Base-by-base conservation (phyloP, 345 rosid genomes). In the Salix arbutifolia region DNA sequence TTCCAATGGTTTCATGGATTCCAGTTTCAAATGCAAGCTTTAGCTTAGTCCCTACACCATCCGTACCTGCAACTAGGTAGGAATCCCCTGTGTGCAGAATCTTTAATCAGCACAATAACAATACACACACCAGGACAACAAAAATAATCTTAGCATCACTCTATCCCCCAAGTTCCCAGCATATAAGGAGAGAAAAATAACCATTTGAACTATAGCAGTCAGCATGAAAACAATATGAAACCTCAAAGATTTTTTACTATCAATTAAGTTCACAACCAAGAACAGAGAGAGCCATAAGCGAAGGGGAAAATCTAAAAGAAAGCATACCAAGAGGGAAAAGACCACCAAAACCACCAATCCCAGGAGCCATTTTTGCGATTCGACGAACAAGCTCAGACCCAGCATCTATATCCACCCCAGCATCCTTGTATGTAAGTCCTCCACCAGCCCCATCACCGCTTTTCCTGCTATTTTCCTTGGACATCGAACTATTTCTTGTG, bases 41-140 rank as follows among this genome's bases (percentile, higher is more conserved):
- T 50, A 96, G 87, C 78, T 96, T 96, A 44, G 99, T 96, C 67
- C 99, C 99, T n/a, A 92, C 99, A 75, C 99, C 99, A 88, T 96
- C 99, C 0, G 98, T 92, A 5, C 99, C 99, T 40, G 98, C 98
- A 69, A 94, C 98, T 40, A 92, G 98, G 74, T 79, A 96, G 2
- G 90, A 88, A 85, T 96, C 98, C 62, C 98, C 98, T 94, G 88
- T 46, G 31, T 69, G 69, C 28, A 19, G 12, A 26, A 74, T 81
- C 4, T 28, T 33, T 14, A 79, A 21, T 72, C 38, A 35, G 16
- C 68, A 23, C 58, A 53, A 67, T 25, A 62, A 25, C 65, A 61
- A 25, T 26, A 62, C 30, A 6, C 18, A 3, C 74, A 50, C 33
- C 19, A 44, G 31, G 23, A 52, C 19, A 25, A 25, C 14, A 14